Evolutionary conservation across 441 rosid species (phyloP).

Genomic region (Euphorbia schlechtendalii): DNA sequence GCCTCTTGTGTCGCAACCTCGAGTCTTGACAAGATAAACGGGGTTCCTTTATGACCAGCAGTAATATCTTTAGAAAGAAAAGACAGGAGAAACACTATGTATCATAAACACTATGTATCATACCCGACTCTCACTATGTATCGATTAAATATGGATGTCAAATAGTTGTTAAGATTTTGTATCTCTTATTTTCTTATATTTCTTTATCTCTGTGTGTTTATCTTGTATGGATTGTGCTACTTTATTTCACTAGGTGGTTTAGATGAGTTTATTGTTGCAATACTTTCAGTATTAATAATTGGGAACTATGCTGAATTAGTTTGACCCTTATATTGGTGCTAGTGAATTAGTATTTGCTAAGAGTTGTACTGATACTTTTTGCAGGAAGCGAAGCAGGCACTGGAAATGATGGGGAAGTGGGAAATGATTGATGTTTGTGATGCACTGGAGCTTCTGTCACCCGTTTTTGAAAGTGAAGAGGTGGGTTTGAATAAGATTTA

Average conservation of each 20-base stretch:
- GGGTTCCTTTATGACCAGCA: neutral
- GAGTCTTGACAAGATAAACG: neutral
- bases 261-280: neutral
- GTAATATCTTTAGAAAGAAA: neutral
- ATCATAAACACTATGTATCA: neutral
- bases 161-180: no score
- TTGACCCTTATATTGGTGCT: constrained; percentile 2
- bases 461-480: constrained; percentile 97
- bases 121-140: neutral
- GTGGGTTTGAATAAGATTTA: constrained; percentile 29
- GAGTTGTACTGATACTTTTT: constrained; percentile 25
- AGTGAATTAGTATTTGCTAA: constrained; percentile 13
- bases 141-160: no score
- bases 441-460: constrained; percentile 94
- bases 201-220: no score
- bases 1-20: neutral
- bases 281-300: neutral
- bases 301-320: neutral
- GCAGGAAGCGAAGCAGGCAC: constrained; percentile 98
- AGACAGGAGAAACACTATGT: no score
- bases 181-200: neutral
- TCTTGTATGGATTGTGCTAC: no score
- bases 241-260: neutral
- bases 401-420: constrained; percentile 91
- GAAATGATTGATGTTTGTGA: constrained; percentile 90